Evolutionary conservation across 2,329 filamentous ascomycete genomes (phyloP).

Genomic region (Trichoderma cornu-damae): DNA sequence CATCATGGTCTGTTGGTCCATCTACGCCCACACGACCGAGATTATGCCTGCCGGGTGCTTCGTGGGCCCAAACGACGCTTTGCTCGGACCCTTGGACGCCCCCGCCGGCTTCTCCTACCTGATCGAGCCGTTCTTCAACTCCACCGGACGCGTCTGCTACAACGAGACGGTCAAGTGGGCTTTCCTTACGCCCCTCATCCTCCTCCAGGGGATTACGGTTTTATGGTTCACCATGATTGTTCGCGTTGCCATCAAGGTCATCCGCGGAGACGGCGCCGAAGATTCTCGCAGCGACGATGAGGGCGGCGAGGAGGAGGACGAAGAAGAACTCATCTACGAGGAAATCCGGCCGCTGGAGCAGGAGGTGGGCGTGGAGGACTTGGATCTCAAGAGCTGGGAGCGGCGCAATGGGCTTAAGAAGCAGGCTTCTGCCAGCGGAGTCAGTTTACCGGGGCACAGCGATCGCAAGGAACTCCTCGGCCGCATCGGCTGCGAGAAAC

Average conservation of each 20-base stretch:
- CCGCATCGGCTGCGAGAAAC: conserved; percentile 79
- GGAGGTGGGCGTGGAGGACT: conserved; percentile 67
- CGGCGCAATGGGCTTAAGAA: conserved; percentile 52
- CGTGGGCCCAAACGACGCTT: conserved; percentile 49
- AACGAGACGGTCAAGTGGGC: conserved; percentile 66
- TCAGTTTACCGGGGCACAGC: conserved; percentile 65
- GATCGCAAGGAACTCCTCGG: conserved; percentile 77
- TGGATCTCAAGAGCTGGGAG: conserved; percentile 62
- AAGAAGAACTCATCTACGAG: conserved; percentile 50
- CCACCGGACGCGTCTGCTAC: conserved; percentile 73
- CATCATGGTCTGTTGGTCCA: conserved; percentile 73
- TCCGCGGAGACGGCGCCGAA: conserved; percentile 72
- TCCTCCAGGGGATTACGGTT: conserved; percentile 73
- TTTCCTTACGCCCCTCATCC: conserved; percentile 72
- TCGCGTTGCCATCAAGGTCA: conserved; percentile 72
- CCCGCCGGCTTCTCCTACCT: conserved; percentile 54
- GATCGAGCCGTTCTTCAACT: conserved; percentile 66
- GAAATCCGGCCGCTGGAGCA: conserved; percentile 59
- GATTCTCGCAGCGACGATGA: conserved; percentile 87
- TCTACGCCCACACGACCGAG: conserved; percentile 60
- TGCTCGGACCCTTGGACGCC: conserved; percentile 50
- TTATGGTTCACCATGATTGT: conserved; percentile 90
- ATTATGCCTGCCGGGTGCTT: conserved; percentile 69
- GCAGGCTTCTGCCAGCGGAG: conserved; percentile 48
- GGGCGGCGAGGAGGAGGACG: conserved; percentile 61